phyloP scores from a whole-genome alignment of 805 yeast genomes.

The Nakazawaea anatomiae region DNA sequence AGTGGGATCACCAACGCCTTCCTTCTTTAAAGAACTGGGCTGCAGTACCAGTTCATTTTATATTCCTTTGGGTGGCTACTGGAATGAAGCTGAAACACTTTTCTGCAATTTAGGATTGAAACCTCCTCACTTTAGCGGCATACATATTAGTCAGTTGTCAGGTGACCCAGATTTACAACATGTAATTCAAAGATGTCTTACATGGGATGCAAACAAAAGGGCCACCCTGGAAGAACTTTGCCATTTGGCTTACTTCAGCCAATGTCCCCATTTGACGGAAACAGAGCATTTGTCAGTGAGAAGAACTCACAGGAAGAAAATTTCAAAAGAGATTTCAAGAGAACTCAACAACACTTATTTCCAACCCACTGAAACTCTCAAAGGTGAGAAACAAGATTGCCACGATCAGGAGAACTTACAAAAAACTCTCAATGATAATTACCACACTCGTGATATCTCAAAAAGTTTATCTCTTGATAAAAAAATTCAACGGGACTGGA shows the following conservation, averaged over 20 bases:
- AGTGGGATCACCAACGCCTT: conserved; percentile 65
- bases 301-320: neutral
- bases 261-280: conserved; percentile 25
- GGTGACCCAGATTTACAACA: conserved; percentile 37
- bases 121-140: conserved; percentile 52
- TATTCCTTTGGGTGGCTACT: conserved; percentile 60
- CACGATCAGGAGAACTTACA: neutral
- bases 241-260: conserved; percentile 47
- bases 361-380: too few species aligned
- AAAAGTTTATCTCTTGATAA: neutral
- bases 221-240: conserved; percentile 44
- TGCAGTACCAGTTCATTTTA: conserved; percentile 13
- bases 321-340: neutral
- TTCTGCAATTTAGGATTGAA: conserved; percentile 49
- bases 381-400: too few species aligned
- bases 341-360: too few species aligned
- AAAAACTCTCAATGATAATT: neutral
- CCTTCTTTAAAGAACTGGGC: conserved; percentile 8
- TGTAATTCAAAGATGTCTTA: conserved; percentile 44
- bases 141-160: conserved; percentile 37
- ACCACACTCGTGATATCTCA: neutral
- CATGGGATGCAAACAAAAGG: conserved; percentile 77
- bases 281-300: conserved; percentile 10
- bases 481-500: neutral
- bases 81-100: conserved; percentile 58